Conservation (phyloP, 1,284 basidiomycete species). For the Tilletia horrida region DNA sequence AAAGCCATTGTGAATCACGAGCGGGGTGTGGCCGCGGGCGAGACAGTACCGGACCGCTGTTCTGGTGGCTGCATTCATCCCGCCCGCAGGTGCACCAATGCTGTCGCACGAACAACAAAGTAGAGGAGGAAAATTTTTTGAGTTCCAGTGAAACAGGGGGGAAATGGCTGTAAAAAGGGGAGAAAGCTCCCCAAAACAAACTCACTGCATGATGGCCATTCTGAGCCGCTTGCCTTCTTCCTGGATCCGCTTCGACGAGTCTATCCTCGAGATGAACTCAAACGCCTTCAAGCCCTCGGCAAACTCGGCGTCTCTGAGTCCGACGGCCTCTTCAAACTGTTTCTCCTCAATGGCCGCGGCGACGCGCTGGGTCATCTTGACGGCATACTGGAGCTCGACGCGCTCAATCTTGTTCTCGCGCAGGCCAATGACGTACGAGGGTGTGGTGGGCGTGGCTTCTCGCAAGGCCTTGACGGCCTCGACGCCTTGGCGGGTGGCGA, state of each 20-base stretch:
- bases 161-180: not conserved
- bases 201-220: conserved; percentile 88
- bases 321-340: conserved; percentile 83
- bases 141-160: not conserved
- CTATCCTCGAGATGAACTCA: conserved; percentile 56
- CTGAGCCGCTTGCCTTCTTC: conserved; percentile 64
- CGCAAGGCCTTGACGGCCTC: conserved; percentile 88
- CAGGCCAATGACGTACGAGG: conserved; percentile 95
- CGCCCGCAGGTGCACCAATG: conserved; percentile 92
- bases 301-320: conserved; percentile 87
- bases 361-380: conserved; percentile 78
- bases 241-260: conserved; percentile 62
- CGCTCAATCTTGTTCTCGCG: conserved; percentile 92
- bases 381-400: conserved; percentile 86
- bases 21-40: conserved; percentile 81
- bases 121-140: not conserved
- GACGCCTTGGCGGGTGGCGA: conserved; percentile 90
- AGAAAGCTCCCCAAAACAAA: conserved; percentile 25
- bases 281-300: conserved; percentile 81
- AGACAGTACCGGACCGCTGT: conserved; percentile 90
- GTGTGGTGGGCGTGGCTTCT: conserved; percentile 81
- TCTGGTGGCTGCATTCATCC: conserved; percentile 96
- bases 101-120: not conserved
- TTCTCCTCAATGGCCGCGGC: conserved; percentile 75
- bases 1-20: conserved; percentile 93